A percentile compares a stretch with the other conserved stretches of the same genome.
Evolutionary conservation across 1,284 basidiomycete species (phyloP).

Genomic region (Fomitopsis schrenkii): DNA sequence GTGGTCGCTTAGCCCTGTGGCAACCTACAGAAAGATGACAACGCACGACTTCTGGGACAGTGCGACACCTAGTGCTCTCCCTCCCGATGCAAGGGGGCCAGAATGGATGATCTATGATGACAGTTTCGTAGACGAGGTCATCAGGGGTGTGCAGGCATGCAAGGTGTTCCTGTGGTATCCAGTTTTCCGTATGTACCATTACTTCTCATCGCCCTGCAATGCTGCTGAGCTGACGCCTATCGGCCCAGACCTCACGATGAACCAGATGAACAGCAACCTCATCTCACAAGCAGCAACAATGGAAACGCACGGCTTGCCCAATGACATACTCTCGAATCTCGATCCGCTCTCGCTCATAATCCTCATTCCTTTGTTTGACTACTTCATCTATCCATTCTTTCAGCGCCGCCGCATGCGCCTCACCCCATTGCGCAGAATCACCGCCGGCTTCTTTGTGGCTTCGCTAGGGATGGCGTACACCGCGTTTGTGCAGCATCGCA

Average conservation of each 20-base stretch:
- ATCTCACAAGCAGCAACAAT: constrained; percentile 75
- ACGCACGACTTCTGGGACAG: constrained; percentile 76
- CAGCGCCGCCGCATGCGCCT: constrained; percentile 65
- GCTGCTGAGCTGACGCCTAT: neutral
- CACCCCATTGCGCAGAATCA: constrained; percentile 71
- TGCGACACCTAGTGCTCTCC: constrained; percentile 62
- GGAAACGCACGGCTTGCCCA: constrained; percentile 71
- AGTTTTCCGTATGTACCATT: constrained; percentile 52
- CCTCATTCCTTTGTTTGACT: constrained; percentile 69
- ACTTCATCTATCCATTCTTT: constrained; percentile 70
- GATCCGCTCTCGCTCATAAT: constrained; percentile 76
- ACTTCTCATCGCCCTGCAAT: constrained; percentile 2
- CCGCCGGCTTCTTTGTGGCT: constrained; percentile 68
- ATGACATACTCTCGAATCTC: constrained; percentile 79
- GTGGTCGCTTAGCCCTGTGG: constrained; percentile 57
- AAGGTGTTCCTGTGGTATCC: constrained; percentile 78
- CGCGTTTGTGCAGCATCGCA: constrained; percentile 70
- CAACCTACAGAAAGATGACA: constrained; percentile 43
- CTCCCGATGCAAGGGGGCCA: constrained; percentile 36
- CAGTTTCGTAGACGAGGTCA: constrained; percentile 80
- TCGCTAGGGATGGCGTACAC: constrained; percentile 61
- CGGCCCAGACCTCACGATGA: constrained; percentile 65
- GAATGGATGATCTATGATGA: constrained; percentile 76
- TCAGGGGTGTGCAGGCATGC: constrained; percentile 82
- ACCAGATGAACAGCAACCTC: constrained; percentile 77